Base-by-base conservation (phyloP, 148 eudicot genomes). In the Amaranthus palmeri region DNA sequence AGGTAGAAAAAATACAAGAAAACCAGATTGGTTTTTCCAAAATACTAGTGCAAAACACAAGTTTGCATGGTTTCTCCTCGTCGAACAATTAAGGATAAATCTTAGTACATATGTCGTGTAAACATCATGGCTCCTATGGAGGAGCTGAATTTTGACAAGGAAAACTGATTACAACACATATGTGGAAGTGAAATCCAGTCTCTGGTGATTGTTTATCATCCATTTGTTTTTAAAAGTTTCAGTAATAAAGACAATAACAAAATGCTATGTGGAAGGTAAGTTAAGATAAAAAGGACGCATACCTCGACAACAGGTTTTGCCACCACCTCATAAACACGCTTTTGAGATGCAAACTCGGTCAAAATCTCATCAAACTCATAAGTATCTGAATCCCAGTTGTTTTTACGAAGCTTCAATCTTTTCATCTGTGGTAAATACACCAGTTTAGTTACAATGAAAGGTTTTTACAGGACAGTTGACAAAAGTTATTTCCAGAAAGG, bases 261-360 rank as follows among this genome's bases (percentile, higher is more conserved):
- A 54, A 14, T 66, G 15, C 4, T 17, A 17, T 14, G 60, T 56
- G 56, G 45, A 59, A 43, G 18, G 62, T 3, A 51, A 62, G 51
- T 58, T 41, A n/a, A 36, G 50, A 62, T 47, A 55, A 53, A 77
- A 46, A 62, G 73, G 11, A 63, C 48, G 51, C 72, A 74, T 59
- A 88, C 98, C 93, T 93, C 97, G 72, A 93, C 96, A 51, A 91
- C 97, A 74, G 97, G 98, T 76, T 93, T 93, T 56, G 96, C 98
- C 69, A 93, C 98, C 11, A 85, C 96, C 86, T 93, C 95, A 77
- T 90, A 93, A 68, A 93, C 95, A 76, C 98, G 96, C 83, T 93
- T 93, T 77, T 93, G 98, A 63, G 96, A 93, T 64, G 98, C 86
- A 78, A 86, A 90, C 73, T 93, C 98, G 45, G 98, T 93, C 61